Evolutionary conservation across 306 rosid genomes (phyloP), one percentile per base, ranked within the genome.

Genomic region (Quercus gilva): DNA sequence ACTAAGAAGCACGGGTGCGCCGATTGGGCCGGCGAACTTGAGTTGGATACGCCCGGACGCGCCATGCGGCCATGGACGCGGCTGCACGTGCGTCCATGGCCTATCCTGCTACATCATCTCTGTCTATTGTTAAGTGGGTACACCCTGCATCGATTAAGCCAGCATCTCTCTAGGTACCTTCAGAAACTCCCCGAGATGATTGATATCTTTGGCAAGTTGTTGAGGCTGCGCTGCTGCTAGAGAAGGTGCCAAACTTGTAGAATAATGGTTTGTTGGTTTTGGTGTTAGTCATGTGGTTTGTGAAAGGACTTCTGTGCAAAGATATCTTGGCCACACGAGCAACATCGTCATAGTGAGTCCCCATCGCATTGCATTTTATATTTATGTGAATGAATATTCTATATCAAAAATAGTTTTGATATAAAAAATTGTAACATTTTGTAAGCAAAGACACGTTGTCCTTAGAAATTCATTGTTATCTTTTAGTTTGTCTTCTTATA

Each of bases 261-360:
- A 95, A 69, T 89, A 86, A 83, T 95, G 98, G 98, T 93, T 87
- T 88, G 98, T 83, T 81, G 97, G 99, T 76, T 95, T 92, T 83
- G 84, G 81, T 79, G 94, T 90, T 58, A 93, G 92, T 89, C 96
- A 93, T 77, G 93, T 95, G 26, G 26, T 95, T 73, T 91, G 97
- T 33, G 98, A 95, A 88, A 95, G 94, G 80, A 61, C 94, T 82
- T 93, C 97, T 33, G 82, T 88, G 28, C 81, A 78, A 82, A 87
- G 86, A 90, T 93, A 91, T 90, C 94, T 26, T 77, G 98, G 99
- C 76, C 91, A 90, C 80, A 79, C 91, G 6, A 89, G 78, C 88
- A 89, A 93, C 80, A 86, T 95, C 72, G 83, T 95, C 63, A 93
- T n/a, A 25, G 99, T 91, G 84, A 82, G 96, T 86, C 4, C 77